Conservation (phyloP, 441 rosid species). For the Codiaeum variegatum region DNA sequence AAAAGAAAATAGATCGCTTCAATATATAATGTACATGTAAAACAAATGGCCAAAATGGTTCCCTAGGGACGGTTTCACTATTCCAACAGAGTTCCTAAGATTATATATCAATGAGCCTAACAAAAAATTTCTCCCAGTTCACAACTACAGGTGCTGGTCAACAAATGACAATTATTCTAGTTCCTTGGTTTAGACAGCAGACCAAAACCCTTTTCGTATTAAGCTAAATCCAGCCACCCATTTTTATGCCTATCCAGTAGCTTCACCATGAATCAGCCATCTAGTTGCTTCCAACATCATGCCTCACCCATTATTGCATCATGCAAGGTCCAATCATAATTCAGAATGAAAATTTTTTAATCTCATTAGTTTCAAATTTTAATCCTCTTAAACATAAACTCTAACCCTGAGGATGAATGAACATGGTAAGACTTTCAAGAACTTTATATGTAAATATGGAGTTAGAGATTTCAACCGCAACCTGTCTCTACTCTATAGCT, state of each 20-base stretch:
- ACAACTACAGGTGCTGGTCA: too few species aligned
- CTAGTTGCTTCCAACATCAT: not conserved
- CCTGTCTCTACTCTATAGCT: not conserved
- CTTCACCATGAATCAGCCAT: not conserved
- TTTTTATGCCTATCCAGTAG: not conserved
- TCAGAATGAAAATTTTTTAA: not conserved
- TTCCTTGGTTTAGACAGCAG: not conserved
- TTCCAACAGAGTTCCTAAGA: not conserved
- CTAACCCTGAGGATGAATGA: not conserved
- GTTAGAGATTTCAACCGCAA: not conserved
- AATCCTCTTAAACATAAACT: not conserved
- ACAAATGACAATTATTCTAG: not conserved
- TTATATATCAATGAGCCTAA: not conserved
- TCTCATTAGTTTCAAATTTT: not conserved
- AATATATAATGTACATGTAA: not conserved
- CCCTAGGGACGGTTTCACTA: too few species aligned
- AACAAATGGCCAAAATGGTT: not conserved
- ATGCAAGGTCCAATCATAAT: not conserved
- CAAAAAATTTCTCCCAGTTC: not conserved
- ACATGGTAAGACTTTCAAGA: not conserved
- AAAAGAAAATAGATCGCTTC: not conserved
- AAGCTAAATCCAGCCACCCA: not conserved
- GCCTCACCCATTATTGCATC: not conserved
- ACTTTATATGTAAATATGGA: not conserved
- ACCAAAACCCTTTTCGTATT: not conserved